Evolutionary conservation across 2,329 filamentous ascomycete genomes (phyloP), one percentile per base, ranked within the genome.

Genomic region (Penicillium digitatum): DNA sequence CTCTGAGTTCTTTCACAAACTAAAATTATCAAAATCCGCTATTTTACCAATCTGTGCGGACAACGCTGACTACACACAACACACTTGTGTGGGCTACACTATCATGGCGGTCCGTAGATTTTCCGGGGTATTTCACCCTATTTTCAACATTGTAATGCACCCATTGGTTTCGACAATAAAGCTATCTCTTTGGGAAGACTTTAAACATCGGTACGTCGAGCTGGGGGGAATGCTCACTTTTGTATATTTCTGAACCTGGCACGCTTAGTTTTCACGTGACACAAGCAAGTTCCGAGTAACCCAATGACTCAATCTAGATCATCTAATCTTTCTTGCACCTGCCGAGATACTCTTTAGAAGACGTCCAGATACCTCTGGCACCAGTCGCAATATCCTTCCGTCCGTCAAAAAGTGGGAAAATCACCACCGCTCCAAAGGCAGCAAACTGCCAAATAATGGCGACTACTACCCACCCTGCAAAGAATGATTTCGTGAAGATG

Each of bases 401-500:
- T 5, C 78, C 78, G 62, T 81, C 78, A 55, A 75, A 80, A 12
- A 81, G 59, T 1, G 78, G 79, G 61, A 74, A 81, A 1, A 81
- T 58, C 0, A 79, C 73, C 0, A 81, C 78, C 0, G 75, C 74
- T 8, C 69, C 63, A 44, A 81, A 75, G 0, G 78, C 78, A 39
- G 73, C 65, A 55, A 80, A 81, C 46, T 79, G 76, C 77, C 78
- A 80, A 0, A 77, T 64, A 3, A 80, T 76, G 0, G 77, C 72
- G 4, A 79, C 72, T 0, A 70, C 67, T 0, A 73, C 70, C 78
- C 78, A 80, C 0, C 76, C 74, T 1, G 68, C 66, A 61, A 80
- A 80, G 56, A 80, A 80, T 0, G 69, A 62, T 59, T 72, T 73
- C 0, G 72, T 78, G 56, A 81, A 81, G 37, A 81, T 73, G 50